A percentile compares a stretch with the other conserved stretches of the same genome.
These are phyloP conservation scores for Calonectria pseudoreteaudii DNA, from an alignment of 2,329 filamentous ascomycete species.

Conservation along the genomic window DNA sequence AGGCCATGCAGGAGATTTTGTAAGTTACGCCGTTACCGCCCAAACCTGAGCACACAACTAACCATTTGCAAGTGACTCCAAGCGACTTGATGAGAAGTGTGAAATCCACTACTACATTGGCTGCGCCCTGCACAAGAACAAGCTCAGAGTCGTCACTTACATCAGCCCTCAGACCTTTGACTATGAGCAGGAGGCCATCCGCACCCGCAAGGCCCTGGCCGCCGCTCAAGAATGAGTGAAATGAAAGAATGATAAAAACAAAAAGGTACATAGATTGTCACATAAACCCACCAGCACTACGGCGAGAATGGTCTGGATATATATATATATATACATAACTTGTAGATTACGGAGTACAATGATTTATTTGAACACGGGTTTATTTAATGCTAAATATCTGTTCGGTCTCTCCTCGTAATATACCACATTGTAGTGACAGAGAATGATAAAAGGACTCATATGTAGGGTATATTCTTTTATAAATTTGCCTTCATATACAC, in stretches of 20 bases:
- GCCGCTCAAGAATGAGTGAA: background rate
- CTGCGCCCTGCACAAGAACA: background rate
- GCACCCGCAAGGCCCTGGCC: background rate
- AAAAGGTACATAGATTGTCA: background rate
- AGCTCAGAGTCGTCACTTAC: background rate
- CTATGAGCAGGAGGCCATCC: background rate
- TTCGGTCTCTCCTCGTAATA: no score
- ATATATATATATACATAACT: background rate
- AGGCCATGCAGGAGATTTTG: background rate
- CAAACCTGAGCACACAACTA: background rate
- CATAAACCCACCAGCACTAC: background rate
- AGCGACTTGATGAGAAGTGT: background rate
- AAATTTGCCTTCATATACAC: no score
- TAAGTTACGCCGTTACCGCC: background rate
- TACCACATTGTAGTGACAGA: no score
- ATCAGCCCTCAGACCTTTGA: constrained; percentile 3
- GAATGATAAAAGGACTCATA: no score
- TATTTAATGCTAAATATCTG: no score
- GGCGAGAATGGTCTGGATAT: background rate
- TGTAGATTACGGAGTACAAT: background rate
- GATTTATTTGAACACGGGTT: background rate
- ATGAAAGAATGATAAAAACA: background rate
- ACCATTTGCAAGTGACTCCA: background rate
- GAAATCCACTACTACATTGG: constrained; percentile 3
- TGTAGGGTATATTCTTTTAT: background rate